Base-by-base conservation (phyloP, 202 grass and related monocot species). In the Panicum hallii region DNA sequence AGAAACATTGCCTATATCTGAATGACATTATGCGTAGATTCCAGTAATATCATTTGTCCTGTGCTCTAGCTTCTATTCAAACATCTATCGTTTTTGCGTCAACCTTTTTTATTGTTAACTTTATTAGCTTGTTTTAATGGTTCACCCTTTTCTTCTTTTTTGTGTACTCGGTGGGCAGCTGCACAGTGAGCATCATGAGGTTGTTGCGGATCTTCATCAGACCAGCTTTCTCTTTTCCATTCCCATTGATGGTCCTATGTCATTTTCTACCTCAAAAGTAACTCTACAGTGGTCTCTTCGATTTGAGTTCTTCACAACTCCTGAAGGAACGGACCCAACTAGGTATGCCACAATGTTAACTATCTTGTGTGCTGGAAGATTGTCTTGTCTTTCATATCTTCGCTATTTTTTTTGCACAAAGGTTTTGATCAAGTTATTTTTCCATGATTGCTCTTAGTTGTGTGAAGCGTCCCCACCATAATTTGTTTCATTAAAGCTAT, bases 221-320 rank as follows among this genome's bases (percentile, higher is more conserved):
- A 96, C 97, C 71, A 94, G 97, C 70, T 99, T 94, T 91, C 93
- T 99, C 22, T 99, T 99, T 77, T 99, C 97, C 40, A 76, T 96
- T 86, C 93, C 97, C 70, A 91, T 94, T 43, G 97, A 99, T 42
- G 93, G 97, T 71, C 97, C 97, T 26, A 96, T 95, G 93, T 93
- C 93, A 62, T 95, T 99, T 79, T 90, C 93, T 45, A 96, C 93
- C 41, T 88, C 97, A 47, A 96, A 99, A 67, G 87, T 96, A 49
- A 92, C 93, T 20, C 90, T 99, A 66, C 89, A 94, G 30, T 99
- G 97, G 93, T 99, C 93, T 43, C 93, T 99, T 77, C 83, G 79
- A 56, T 99, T 99, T 70, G 97, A 96, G 72, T 96, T 99, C 82
- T 91, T 94, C 86, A 99, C 93, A 64, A 99, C 93, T 40, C 90